These are phyloP conservation scores for Hypomyces perniciosus DNA, from an alignment of 2,329 filamentous ascomycete species.

Conservation along the genomic window DNA sequence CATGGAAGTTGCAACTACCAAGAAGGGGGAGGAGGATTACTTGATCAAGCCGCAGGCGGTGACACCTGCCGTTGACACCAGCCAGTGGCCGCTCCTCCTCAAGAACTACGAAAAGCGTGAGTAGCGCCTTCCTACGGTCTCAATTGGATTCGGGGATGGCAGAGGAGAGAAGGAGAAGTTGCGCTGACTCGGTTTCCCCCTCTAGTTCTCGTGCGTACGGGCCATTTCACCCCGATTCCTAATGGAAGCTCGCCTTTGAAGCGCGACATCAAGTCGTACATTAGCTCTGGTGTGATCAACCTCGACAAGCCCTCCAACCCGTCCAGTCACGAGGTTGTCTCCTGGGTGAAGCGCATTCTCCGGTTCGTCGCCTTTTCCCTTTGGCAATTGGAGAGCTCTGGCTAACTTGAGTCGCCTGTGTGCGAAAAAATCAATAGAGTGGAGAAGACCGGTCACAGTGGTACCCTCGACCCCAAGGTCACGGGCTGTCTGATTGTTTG, in stretches of 20 bases:
- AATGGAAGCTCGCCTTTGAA: slow-evolving; percentile 86
- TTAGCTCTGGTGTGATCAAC: slow-evolving; percentile 97
- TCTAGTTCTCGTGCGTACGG: slow-evolving; percentile 81
- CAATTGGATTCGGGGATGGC: not conserved
- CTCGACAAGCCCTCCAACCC: slow-evolving; percentile 83
- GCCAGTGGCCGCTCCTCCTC: slow-evolving; percentile 85
- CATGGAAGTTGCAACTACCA: slow-evolving; percentile 39
- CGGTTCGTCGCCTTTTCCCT: slow-evolving; percentile 47
- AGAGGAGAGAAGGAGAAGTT: not conserved
- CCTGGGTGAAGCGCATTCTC: slow-evolving; percentile 97
- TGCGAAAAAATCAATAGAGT: slow-evolving; percentile 22
- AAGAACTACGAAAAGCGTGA: slow-evolving; percentile 93
- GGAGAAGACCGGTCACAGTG: slow-evolving; percentile 97
- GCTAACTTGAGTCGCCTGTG: not conserved
- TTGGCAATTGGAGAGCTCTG: not conserved
- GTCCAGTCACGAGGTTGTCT: slow-evolving; percentile 96
- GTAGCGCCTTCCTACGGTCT: slow-evolving; percentile 27
- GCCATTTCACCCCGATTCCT: slow-evolving; percentile 95
- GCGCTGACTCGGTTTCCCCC: not conserved
- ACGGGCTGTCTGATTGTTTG: slow-evolving; percentile 93
- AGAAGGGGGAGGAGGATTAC: slow-evolving; percentile 61
- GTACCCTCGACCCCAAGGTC: slow-evolving; percentile 96
- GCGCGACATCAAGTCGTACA: slow-evolving; percentile 93
- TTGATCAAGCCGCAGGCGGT: slow-evolving; percentile 87
- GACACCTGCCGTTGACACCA: slow-evolving; percentile 74